phyloP scores from a whole-genome alignment of 352 stramenopile species.

The Phytopythium aichiense region DNA sequence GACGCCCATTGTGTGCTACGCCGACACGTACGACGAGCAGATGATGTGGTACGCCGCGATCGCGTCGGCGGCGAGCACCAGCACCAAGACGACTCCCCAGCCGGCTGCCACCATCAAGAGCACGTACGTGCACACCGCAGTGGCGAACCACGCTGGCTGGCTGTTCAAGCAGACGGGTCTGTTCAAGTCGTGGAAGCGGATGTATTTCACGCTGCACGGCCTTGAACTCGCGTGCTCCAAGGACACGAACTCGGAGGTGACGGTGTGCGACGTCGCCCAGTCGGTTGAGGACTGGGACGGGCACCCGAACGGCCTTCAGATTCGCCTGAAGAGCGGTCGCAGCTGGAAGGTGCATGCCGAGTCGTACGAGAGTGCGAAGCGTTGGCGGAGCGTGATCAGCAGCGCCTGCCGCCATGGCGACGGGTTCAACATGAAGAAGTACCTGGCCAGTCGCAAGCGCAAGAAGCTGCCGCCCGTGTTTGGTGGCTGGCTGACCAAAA shows the following conservation, averaged over 20 bases:
- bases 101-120: slow-evolving; percentile 52
- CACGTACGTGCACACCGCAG: slow-evolving; percentile 67
- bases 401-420: slow-evolving; percentile 43
- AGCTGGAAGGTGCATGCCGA: slow-evolving; percentile 70
- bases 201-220: slow-evolving; percentile 81
- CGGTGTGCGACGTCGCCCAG: slow-evolving; percentile 53
- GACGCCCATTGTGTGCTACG: slow-evolving; percentile 64
- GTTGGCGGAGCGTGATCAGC: slow-evolving; percentile 64
- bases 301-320: slow-evolving; percentile 62
- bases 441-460: slow-evolving; percentile 54
- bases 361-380: slow-evolving; percentile 73
- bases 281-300: slow-evolving; percentile 66
- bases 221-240: slow-evolving; percentile 65
- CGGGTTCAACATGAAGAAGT: slow-evolving; percentile 64
- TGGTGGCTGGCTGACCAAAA: slow-evolving; percentile 74
- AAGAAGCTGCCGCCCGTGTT: slow-evolving; percentile 70
- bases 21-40: slow-evolving; percentile 74
- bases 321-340: slow-evolving; percentile 60
- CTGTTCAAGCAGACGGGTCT: slow-evolving; percentile 70
- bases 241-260: slow-evolving; percentile 63
- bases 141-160: slow-evolving; percentile 77
- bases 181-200: slow-evolving; percentile 79
- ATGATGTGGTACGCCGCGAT: slow-evolving; percentile 83
- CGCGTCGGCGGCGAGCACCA: slow-evolving; percentile 49
- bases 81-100: slow-evolving; percentile 32